Evolutionary conservation across 371 early-diverging fungal species (phyloP).

Genomic region (Syncephalis plumigaleata): DNA sequence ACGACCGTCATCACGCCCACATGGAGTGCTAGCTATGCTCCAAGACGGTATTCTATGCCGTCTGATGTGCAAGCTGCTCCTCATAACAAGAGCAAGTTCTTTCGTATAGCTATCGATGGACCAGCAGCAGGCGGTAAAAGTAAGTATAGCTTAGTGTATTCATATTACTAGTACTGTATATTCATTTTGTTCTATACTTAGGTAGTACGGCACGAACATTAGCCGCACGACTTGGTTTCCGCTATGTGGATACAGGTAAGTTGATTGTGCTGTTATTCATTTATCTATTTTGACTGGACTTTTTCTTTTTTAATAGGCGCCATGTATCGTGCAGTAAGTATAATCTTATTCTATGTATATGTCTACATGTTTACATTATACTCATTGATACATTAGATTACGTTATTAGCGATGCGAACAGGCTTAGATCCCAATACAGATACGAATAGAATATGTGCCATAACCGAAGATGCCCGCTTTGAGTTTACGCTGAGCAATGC

Average conservation of each 20-base stretch:
- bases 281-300: no score
- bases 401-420: conserved; percentile 25
- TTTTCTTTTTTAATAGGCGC: conserved; percentile 6
- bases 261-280: no score
- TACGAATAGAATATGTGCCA: conserved; percentile 4
- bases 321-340: conserved; percentile 38
- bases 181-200: conserved; percentile 6
- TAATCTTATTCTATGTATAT: neutral
- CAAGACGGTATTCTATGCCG: no score
- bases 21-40: no score
- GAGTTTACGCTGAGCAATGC: no score
- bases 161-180: neutral
- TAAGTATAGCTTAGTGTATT: conserved; percentile 13
- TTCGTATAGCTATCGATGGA: conserved; percentile 84
- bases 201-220: conserved; percentile 56
- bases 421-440: conserved; percentile 13
- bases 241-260: conserved; percentile 66
- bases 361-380: neutral
- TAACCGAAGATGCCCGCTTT: no score
- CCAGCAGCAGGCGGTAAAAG: conserved; percentile 90
- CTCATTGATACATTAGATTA: conserved; percentile 17
- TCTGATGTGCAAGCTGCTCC: no score
- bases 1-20: no score
- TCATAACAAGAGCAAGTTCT: conserved; percentile 7
- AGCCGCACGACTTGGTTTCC: conserved; percentile 51